A percentile compares a stretch with the other conserved stretches of the same genome.
Conservation (phyloP, 2,329 filamentous ascomycete species). For the Huntiella omanensis region DNA sequence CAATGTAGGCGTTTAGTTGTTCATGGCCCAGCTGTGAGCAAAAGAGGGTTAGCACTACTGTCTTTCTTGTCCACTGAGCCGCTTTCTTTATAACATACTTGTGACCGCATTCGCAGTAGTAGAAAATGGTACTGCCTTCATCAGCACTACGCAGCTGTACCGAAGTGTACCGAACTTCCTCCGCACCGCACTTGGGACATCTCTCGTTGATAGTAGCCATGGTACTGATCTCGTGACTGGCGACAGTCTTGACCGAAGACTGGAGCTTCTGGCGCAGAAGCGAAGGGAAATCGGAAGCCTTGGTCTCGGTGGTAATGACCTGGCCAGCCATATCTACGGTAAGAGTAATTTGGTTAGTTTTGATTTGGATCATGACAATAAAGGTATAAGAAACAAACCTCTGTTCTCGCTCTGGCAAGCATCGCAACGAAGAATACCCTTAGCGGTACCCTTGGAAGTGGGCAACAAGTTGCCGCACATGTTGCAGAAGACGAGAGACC, state of each 20-base stretch:
- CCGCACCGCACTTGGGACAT: constrained; percentile 64
- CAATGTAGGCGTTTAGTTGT: constrained; percentile 28
- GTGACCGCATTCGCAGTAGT: constrained; percentile 69
- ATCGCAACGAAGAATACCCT: constrained; percentile 62
- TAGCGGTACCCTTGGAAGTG: constrained; percentile 54
- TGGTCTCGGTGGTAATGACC: constrained; percentile 65
- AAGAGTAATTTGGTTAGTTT: constrained; percentile 8
- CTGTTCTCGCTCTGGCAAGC: constrained; percentile 71
- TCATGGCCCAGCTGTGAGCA: constrained; percentile 31
- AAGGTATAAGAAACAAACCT: constrained; percentile 31
- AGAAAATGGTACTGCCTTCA: constrained; percentile 86
- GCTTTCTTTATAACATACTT: constrained; percentile 36
- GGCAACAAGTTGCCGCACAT: constrained; percentile 85
- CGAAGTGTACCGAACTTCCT: constrained; percentile 68
- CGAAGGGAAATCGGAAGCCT: constrained; percentile 78
- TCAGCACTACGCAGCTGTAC: constrained; percentile 82
- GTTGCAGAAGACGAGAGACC: constrained; percentile 79
- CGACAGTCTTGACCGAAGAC: constrained; percentile 70
- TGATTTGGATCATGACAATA: background rate
- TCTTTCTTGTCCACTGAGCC: constrained; percentile 2
- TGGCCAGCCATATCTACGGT: constrained; percentile 51
- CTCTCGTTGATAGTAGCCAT: constrained; percentile 47
- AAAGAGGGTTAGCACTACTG: constrained; percentile 13
- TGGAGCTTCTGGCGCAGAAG: constrained; percentile 62
- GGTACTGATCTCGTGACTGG: constrained; percentile 57